Percentiles rank a stretch among this genome's conserved stretches.
These are phyloP conservation scores for Soucietia sequanensis DNA, from an alignment of 805 yeast species.

Conservation along the genomic window DNA sequence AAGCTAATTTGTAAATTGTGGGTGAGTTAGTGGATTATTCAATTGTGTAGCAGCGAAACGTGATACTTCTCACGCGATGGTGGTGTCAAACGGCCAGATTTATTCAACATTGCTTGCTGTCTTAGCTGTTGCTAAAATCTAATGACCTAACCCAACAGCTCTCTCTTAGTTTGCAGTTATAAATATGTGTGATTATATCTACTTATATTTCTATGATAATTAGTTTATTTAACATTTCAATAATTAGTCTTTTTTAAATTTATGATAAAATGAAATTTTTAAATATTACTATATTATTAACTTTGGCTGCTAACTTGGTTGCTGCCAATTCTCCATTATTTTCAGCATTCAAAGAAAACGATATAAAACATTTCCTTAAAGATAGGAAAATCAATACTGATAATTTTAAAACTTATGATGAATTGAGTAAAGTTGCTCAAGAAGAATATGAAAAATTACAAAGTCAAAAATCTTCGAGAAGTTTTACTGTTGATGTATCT, in stretches of 20 bases:
- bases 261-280: no score
- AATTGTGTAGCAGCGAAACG: no score
- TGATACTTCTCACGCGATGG: no score
- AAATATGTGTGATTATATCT: no score
- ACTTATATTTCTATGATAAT: no score
- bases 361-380: slow-evolving; percentile 24
- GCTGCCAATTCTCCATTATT: slow-evolving; percentile 5
- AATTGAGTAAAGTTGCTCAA: slow-evolving; percentile 23
- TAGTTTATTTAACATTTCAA: slow-evolving; percentile 1
- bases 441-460: slow-evolving; percentile 22
- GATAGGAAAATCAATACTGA: slow-evolving; percentile 24
- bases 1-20: no score
- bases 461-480: slow-evolving; percentile 1
- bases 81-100: no score
- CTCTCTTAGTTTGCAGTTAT: no score
- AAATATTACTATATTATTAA: background rate
- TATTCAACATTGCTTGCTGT: no score
- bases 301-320: slow-evolving; percentile 3
- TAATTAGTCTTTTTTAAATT: slow-evolving; percentile 1
- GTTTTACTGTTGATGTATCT: slow-evolving; percentile 3
- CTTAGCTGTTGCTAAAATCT: no score
- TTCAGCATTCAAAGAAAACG: slow-evolving; percentile 15
- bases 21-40: no score
- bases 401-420: slow-evolving; percentile 15
- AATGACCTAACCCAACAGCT: no score